Evolutionary conservation across 768 basidiomycete species (phyloP).

Genomic region (Basidioascus undulatus): DNA sequence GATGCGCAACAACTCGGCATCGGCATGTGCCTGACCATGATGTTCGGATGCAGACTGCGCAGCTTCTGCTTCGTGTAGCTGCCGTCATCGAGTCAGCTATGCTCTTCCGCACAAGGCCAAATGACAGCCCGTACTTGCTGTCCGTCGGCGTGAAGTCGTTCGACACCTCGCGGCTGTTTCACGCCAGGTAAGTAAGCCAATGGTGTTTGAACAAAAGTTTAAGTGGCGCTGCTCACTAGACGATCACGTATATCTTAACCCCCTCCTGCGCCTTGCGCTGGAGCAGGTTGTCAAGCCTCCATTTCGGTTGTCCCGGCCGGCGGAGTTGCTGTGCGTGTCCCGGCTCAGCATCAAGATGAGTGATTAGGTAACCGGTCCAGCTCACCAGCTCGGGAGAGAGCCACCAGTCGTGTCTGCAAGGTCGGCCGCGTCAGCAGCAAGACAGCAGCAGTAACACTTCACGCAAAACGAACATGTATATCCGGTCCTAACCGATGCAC

Average conservation of each 20-base stretch:
- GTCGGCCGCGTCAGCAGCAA: constrained; percentile 25
- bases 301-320: constrained; percentile 33
- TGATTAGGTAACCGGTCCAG: not conserved
- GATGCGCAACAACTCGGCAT: too few species aligned
- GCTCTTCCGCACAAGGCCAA: constrained; percentile 1
- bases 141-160: constrained; percentile 82
- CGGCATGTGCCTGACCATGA: too few species aligned
- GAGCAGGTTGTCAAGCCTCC: constrained; percentile 55
- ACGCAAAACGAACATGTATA: constrained; percentile 4
- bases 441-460: too few species aligned
- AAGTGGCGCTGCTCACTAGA: constrained; percentile 37
- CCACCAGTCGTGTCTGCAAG: constrained; percentile 99
- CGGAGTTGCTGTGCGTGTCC: constrained; percentile 67
- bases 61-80: constrained; percentile 74
- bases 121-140: constrained; percentile 49
- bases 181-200: constrained; percentile 23
- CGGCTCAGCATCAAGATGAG: not conserved
- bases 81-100: constrained; percentile 2
- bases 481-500: too few species aligned
- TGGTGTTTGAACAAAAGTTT: not conserved
- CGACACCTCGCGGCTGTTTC: too few species aligned
- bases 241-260: constrained; percentile 81
- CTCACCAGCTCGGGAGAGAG: constrained; percentile 45
- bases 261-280: constrained; percentile 83
- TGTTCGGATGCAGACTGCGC: constrained; percentile 58